Conservation (phyloP, 139 green algal species). For the Marvania coccoides region DNA sequence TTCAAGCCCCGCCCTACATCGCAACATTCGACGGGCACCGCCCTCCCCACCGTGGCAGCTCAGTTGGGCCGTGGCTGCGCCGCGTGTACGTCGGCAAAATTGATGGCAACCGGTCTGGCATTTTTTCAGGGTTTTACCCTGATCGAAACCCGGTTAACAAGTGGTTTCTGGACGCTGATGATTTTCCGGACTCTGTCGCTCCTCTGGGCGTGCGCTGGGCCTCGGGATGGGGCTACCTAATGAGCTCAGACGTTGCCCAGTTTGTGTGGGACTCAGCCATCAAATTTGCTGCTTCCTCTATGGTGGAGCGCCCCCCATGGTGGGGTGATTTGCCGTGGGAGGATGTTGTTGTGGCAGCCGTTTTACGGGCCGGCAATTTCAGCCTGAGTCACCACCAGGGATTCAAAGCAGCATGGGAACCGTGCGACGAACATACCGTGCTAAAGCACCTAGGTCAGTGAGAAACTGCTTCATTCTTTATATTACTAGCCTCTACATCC, state of each 20-base stretch:
- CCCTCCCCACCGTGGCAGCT: neutral
- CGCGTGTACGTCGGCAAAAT: constrained; percentile 19
- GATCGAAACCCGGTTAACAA: constrained; percentile 9
- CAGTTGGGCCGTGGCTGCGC: neutral
- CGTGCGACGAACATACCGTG: constrained; percentile 10
- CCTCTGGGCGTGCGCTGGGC: constrained; percentile 16
- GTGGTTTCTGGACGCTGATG: constrained; percentile 13
- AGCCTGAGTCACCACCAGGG: constrained; percentile 21
- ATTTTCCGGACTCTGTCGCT: constrained; percentile 2
- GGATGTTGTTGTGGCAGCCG: constrained; percentile 45
- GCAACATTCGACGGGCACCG: neutral
- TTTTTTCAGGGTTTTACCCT: constrained; percentile 20
- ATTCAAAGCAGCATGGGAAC: constrained; percentile 30
- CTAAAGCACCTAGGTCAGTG: constrained; percentile 37
- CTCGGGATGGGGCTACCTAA: constrained; percentile 52
- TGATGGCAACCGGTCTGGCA: constrained; percentile 1
- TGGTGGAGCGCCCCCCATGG: constrained; percentile 14
- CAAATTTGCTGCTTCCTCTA: neutral
- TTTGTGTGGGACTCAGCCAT: constrained; percentile 9
- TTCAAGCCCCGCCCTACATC: neutral
- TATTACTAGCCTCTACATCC: no score
- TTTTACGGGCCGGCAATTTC: neutral
- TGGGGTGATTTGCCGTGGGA: constrained; percentile 51
- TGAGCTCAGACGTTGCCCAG: constrained; percentile 40
- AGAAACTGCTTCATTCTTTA: no score